A percentile compares a stretch with the other conserved stretches of the same genome.
phyloP scores from a whole-genome alignment of 176 grass and related monocot genomes.

The Oryza rufipogon region DNA sequence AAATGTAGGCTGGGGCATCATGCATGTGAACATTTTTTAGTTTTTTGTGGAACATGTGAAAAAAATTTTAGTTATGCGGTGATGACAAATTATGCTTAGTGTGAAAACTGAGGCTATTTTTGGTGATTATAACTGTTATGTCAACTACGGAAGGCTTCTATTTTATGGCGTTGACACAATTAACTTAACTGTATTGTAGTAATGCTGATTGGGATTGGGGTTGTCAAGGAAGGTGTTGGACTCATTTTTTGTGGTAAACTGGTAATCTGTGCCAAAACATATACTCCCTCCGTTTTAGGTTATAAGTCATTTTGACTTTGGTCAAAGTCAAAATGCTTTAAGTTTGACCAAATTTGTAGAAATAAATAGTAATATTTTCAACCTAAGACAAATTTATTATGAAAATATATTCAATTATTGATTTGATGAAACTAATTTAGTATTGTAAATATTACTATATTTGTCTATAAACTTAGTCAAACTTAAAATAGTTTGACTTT shows the following conservation, averaged over 20 bases:
- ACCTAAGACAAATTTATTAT: too few species aligned
- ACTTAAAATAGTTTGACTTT: too few species aligned
- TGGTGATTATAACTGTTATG: neutral
- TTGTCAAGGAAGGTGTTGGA: neutral
- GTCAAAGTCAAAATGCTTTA: too few species aligned
- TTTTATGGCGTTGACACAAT: neutral
- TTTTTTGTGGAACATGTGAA: neutral
- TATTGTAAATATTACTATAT: too few species aligned
- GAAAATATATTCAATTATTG: too few species aligned
- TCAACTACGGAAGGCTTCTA: neutral
- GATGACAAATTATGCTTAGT: neutral
- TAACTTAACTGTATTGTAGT: neutral
- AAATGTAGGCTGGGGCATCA: neutral
- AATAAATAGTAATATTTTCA: too few species aligned
- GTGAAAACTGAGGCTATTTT: neutral
- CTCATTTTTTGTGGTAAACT: neutral
- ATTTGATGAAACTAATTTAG: too few species aligned
- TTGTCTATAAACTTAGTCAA: too few species aligned
- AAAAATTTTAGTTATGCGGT: neutral
- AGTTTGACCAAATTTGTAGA: too few species aligned
- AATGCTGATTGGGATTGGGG: neutral
- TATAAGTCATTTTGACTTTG: too few species aligned
- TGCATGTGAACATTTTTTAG: neutral
- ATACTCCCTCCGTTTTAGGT: neutral
- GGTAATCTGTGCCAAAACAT: constrained; percentile 15